Conservation (phyloP, 2,329 filamentous ascomycete genomes). For the Trichoderma sp. region DNA sequence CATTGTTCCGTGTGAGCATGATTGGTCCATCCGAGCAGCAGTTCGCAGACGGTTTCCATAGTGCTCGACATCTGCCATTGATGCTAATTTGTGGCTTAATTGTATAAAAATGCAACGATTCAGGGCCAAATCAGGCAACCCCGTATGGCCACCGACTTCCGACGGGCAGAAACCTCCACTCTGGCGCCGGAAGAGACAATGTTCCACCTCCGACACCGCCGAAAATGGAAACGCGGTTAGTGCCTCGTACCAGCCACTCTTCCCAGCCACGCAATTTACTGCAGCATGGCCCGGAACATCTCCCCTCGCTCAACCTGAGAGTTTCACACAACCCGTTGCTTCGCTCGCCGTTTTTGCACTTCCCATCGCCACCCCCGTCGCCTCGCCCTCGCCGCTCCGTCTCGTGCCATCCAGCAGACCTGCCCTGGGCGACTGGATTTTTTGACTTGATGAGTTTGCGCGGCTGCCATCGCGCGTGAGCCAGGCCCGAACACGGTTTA, state of each 20-base stretch:
- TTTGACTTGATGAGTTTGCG: conserved; percentile 31
- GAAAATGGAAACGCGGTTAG: background rate
- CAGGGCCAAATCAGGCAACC: background rate
- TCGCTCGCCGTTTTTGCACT: conserved; percentile 18
- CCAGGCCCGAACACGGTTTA: conserved; percentile 28
- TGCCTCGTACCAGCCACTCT: conserved; percentile 10
- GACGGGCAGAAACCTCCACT: background rate
- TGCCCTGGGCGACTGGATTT: conserved; percentile 25
- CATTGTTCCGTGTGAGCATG: no score
- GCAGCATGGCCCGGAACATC: conserved; percentile 29
- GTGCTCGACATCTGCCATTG: no score
- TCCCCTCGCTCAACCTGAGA: conserved; percentile 28
- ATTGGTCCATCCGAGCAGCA: no score
- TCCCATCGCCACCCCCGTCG: conserved; percentile 20
- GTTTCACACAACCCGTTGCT: conserved; percentile 21
- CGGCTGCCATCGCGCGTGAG: conserved; percentile 31
- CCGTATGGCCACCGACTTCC: background rate
- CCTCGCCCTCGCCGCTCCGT: conserved; percentile 22
- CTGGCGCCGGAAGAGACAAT: background rate
- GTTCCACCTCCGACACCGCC: background rate
- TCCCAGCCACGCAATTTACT: conserved; percentile 42
- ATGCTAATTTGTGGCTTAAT: background rate
- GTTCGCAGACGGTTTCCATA: no score
- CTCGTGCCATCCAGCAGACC: conserved; percentile 25
- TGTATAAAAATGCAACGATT: background rate